These are phyloP conservation scores for Isochrysis galbana DNA, from an alignment of 78 protist species.

Conservation along the genomic window DNA sequence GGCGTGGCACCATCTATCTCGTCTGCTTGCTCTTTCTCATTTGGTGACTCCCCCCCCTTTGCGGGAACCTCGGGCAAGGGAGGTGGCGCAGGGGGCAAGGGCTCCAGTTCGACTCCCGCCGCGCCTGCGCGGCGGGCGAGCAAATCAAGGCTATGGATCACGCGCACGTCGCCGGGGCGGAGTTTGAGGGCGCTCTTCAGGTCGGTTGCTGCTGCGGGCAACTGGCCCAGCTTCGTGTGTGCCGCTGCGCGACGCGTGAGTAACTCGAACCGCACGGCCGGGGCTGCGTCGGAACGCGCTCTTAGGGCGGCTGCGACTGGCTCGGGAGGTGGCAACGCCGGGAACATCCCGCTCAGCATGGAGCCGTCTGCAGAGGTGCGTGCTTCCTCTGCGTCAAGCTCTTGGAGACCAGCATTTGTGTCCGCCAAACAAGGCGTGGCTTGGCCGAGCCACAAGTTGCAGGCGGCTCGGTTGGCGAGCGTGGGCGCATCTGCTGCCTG, in stretches of 20 bases:
- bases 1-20: neutral
- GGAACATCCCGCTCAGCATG: neutral
- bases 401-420: neutral
- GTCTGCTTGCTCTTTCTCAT: neutral
- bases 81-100: neutral
- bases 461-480: neutral
- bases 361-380: neutral
- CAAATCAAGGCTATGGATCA: neutral
- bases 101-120: constrained; percentile 4
- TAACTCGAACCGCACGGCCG: neutral
- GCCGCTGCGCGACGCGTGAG: neutral
- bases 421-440: neutral
- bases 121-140: neutral
- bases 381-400: neutral
- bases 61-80: neutral
- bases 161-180: neutral
- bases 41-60: neutral
- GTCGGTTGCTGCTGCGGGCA: neutral
- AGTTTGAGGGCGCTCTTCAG: neutral
- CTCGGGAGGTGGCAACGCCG: neutral
- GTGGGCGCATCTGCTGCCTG: neutral
- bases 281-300: neutral
- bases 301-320: neutral
- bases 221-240: neutral
- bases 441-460: neutral